Base-by-base conservation (phyloP, 2,329 filamentous ascomycete species). In the Gaeumannomyces sp. region DNA sequence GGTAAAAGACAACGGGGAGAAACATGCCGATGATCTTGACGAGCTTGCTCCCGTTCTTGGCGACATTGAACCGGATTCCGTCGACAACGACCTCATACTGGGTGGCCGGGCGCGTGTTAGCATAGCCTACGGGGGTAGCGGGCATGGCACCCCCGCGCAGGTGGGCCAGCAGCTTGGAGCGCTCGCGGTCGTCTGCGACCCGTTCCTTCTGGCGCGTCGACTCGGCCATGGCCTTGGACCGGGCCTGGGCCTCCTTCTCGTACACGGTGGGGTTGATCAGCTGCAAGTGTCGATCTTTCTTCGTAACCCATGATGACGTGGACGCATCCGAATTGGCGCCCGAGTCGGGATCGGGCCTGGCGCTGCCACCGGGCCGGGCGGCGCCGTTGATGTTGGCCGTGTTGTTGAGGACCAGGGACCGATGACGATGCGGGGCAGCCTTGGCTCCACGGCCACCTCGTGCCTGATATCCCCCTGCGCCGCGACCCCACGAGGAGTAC, bases 261-360 rank as follows among this genome's bases (percentile, higher is more conserved):
- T 89, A 95, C 1, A 94, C 85, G 22, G 86, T 85, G 27, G 89
- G 85, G 73, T 94, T 96, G 76, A 96, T 95, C 57, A 96, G 79
- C 74, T 96, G 91, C 73, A 91, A 85, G 73, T 93, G 90, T 62
- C 89, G 89, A 73, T 91, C 90, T 62, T 82, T 89, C 73, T 88
- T 90, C 7, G 87, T 85, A 58, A 95, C 84, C 86, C 89, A 94
- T 3, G 85, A 76, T 25, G 73, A 68, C 56, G 72, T 75, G 2
- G 76, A 75, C 3, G 77, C 72, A 38, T 76, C 75, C 11, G 75
- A 73, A 13, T 75, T 65, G 11, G 75, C 72, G 68, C 69, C 64
- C 68, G 71, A 67, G 67, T 71, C 64, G 69, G 65, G 29, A 68
- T 71, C 67, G 72, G 67, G 29, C 71, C 67, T n/a, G 10, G 60